phyloP scores from a whole-genome alignment of 2,329 filamentous ascomycete species.

The Cercospora berteroae region DNA sequence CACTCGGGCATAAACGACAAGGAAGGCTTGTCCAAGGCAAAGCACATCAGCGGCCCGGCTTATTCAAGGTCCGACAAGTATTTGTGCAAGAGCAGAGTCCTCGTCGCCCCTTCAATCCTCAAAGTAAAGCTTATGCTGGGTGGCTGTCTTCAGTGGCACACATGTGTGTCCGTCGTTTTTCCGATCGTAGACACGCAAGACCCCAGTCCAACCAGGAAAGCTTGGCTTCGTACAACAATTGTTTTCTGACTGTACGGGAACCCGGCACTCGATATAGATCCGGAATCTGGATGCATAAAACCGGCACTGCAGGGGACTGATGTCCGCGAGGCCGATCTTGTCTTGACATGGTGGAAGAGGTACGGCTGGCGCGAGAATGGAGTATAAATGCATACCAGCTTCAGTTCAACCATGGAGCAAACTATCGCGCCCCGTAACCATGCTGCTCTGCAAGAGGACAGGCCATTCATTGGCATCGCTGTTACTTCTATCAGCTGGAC shows the following conservation, averaged over 20 bases:
- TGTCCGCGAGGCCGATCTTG: not conserved
- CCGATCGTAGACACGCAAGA: not conserved
- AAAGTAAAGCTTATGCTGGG: not conserved
- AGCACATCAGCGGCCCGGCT: not conserved
- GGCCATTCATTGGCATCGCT: not conserved
- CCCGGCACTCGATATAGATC: not conserved
- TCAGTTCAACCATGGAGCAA: not conserved
- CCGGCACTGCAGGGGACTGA: not conserved
- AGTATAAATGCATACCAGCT: not conserved
- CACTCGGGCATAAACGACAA: not conserved
- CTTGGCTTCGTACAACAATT: not conserved
- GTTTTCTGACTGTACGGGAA: not conserved
- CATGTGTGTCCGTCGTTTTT: not conserved
- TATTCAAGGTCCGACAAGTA: not conserved
- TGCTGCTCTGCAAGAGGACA: not conserved
- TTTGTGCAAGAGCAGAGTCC: not conserved
- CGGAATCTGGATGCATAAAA: not conserved
- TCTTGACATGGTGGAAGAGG: too few relatives aligned
- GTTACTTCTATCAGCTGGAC: not conserved
- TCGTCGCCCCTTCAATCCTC: too few relatives aligned
- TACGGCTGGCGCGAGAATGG: not conserved
- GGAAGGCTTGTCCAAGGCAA: not conserved
- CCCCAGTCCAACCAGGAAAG: not conserved
- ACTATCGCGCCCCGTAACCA: not conserved
- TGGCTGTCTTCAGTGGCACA: not conserved